Percentiles rank a stretch among this genome's conserved stretches.
Evolutionary conservation across 164 flowering plant genomes (phyloP).

Genomic region (Aristolochia contorta): DNA sequence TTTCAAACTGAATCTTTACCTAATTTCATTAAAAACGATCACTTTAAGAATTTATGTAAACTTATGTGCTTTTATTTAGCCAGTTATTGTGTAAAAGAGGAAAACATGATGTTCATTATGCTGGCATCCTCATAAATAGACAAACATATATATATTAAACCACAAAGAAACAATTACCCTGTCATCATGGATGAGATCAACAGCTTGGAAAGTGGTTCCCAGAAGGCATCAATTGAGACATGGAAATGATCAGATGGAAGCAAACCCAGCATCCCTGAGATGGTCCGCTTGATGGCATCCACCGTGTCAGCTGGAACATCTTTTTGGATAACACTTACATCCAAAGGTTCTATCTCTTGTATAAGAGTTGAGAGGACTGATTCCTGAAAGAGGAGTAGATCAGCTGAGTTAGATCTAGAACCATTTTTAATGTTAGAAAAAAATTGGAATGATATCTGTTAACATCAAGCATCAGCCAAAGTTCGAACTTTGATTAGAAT

Average conservation of each 20-base stretch:
- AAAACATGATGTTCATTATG: no score
- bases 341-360: slow-evolving; percentile 79
- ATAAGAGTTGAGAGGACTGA: slow-evolving; percentile 44
- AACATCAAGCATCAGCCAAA: no score
- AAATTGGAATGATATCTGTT: no score
- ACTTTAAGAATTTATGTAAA: no score
- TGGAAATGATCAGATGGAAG: slow-evolving; percentile 81
- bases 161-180: slow-evolving; percentile 35
- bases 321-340: slow-evolving; percentile 73
- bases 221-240: slow-evolving; percentile 66
- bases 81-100: no score
- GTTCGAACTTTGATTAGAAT: no score
- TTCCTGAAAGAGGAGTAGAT: slow-evolving; percentile 33
- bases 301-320: slow-evolving; percentile 67
- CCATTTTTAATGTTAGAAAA: no score
- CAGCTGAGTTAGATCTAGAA: no score
- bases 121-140: background rate
- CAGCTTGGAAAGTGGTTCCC: slow-evolving; percentile 78
- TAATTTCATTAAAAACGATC: no score
- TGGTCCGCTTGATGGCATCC: slow-evolving; percentile 89
- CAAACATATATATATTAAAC: background rate
- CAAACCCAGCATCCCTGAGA: slow-evolving; percentile 83
- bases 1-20: no score
- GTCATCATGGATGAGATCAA: slow-evolving; percentile 88
- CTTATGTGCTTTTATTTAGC: no score